phyloP scores from a whole-genome alignment of 139 green algal species.

The Parachlorella kessleri region DNA sequence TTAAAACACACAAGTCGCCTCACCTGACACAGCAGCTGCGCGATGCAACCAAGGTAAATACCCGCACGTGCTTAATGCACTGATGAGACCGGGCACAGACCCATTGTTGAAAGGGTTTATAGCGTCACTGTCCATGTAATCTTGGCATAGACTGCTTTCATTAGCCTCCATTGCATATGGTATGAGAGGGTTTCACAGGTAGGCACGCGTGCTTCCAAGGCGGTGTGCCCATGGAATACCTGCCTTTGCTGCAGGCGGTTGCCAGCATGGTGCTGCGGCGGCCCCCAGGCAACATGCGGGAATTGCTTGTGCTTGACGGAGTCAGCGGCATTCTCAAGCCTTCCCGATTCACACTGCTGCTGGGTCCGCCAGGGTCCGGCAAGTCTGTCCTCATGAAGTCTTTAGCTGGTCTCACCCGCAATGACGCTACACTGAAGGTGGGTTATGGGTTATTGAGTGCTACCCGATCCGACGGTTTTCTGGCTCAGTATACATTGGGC shows the following conservation, averaged over 20 bases:
- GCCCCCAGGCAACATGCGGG: background rate
- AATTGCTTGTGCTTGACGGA: conserved; percentile 26
- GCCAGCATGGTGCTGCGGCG: background rate
- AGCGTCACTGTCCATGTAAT: no score
- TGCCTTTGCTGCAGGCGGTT: background rate
- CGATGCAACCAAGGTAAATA: background rate
- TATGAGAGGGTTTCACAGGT: no score
- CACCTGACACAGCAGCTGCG: background rate
- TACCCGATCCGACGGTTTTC: no score
- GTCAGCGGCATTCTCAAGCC: conserved; percentile 36
- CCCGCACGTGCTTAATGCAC: no score
- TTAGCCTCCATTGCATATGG: no score
- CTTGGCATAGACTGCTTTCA: no score
- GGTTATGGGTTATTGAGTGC: no score
- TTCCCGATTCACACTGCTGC: conserved; percentile 56
- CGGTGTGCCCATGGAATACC: no score
- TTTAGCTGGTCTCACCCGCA: conserved; percentile 42
- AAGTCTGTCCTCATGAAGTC: conserved; percentile 69
- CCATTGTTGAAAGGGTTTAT: no score
- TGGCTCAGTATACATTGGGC: background rate
- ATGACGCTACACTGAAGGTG: no score
- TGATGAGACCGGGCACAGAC: no score
- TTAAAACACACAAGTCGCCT: background rate
- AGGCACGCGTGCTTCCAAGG: no score
- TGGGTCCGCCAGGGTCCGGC: conserved; percentile 67